Percentiles rank a stretch among this genome's conserved stretches.
Conservation (phyloP, 139 green algal genomes). For the Chlorella sp. region DNA sequence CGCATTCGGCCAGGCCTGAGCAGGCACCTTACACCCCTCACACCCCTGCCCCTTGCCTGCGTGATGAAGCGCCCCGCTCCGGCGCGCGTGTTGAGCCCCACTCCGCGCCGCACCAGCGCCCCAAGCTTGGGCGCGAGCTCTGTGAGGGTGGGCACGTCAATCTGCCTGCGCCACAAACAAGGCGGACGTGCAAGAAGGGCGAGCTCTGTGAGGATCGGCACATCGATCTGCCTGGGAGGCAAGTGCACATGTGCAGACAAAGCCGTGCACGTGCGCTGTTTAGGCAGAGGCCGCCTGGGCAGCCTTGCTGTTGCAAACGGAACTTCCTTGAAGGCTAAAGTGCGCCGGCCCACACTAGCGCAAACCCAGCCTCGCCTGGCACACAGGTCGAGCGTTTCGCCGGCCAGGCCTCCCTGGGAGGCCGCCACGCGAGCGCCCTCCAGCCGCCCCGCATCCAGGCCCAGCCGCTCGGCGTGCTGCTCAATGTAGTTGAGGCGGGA, state of each 20-base stretch:
- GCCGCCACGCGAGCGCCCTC: slow-evolving; percentile 65
- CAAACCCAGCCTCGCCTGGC: slow-evolving; percentile 26
- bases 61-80: slow-evolving; percentile 81
- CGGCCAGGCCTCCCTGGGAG: slow-evolving; percentile 54
- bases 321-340: no score
- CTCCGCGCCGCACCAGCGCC: slow-evolving; percentile 56
- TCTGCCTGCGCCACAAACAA: slow-evolving; percentile 30
- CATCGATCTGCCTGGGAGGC: slow-evolving; percentile 53
- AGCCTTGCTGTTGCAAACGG: no score
- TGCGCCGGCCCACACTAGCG: no score
- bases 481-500: slow-evolving; percentile 78
- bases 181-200: slow-evolving; percentile 17
- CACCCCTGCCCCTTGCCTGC: neutral
- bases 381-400: slow-evolving; percentile 75
- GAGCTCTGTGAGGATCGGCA: slow-evolving; percentile 52
- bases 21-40: no score
- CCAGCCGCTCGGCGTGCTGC: slow-evolving; percentile 67
- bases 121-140: slow-evolving; percentile 50
- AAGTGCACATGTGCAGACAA: no score
- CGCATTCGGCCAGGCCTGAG: no score
- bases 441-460: slow-evolving; percentile 73
- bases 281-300: no score
- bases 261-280: no score
- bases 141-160: slow-evolving; percentile 56
- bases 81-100: slow-evolving; percentile 77